A percentile compares a stretch with the other conserved stretches of the same genome.
phyloP scores from a whole-genome alignment of 1,284 basidiomycete species.

The Leccinum olivaceoglutinosum region DNA sequence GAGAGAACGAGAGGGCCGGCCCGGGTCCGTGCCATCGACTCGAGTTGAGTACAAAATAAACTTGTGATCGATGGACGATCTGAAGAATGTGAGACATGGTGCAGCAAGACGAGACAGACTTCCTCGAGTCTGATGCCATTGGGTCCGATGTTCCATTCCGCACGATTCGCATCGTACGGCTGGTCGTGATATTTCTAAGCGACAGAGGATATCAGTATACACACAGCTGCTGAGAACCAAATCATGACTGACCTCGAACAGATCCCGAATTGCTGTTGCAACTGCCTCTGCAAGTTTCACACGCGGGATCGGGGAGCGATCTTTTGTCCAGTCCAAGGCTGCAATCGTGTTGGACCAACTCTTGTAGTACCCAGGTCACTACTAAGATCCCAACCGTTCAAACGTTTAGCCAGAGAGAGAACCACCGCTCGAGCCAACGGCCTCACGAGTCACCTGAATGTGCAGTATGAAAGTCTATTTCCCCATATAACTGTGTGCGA shows the following conservation, averaged over 20 bases:
- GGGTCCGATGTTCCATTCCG: conserved; percentile 23
- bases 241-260: conserved; percentile 30
- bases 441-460: conserved; percentile 15
- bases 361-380: conserved; percentile 30
- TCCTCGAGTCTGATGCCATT: conserved; percentile 22
- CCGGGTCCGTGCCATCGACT: too few relatives aligned
- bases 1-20: too few relatives aligned
- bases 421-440: not conserved
- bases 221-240: not conserved
- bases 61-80: too few relatives aligned
- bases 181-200: conserved; percentile 14
- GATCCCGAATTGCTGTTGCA: conserved; percentile 34
- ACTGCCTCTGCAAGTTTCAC: conserved; percentile 37
- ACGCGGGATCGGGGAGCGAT: conserved; percentile 29
- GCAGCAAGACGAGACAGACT: conserved; percentile 23
- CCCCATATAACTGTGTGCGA: conserved; percentile 14
- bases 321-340: conserved; percentile 27
- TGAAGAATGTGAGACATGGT: conserved; percentile 17
- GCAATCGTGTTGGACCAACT: conserved; percentile 27
- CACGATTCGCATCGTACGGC: conserved; percentile 11
- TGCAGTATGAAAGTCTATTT: conserved; percentile 29
- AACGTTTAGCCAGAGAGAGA: not conserved
- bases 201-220: conserved; percentile 4
- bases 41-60: too few relatives aligned
- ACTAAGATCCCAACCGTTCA: not conserved